Evolutionary conservation across 2,329 filamentous ascomycete species (phyloP), one percentile per base, ranked within the genome.

Genomic region (Penicillium sp.): DNA sequence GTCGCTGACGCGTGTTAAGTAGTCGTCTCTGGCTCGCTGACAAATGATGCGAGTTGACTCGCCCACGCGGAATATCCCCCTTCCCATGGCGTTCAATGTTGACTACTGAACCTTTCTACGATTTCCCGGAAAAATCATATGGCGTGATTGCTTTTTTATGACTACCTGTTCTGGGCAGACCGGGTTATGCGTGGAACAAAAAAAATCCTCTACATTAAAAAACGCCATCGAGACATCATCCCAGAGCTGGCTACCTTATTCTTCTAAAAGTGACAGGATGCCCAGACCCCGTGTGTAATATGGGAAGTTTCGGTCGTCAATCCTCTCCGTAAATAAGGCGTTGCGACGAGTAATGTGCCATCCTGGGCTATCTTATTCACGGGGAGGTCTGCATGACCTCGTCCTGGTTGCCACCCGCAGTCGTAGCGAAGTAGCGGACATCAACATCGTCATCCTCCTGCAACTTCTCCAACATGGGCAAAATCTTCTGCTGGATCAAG

Each of bases 361-460:
- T 49, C 51, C 50, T 38, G 18, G 23, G 42, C 24, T 49, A 39
- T 42, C 13, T 52, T 56, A 56, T 64, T 64, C 67, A 75, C 54
- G 72, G 77, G 58, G 77, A 80, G 58, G 77, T 83, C 66, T 79
- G 76, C 80, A 81, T 82, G 56, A 72, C 76, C 67, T 82, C 81
- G 54, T 76, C 75, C 59, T 76, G 67, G 65, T 70, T 76, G 53
- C 73, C 85, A 56, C 88, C 87, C 45, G 94, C 93, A 59, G 90
- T 95, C 57, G 91, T 95, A 59, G 94, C 94, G 76, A 96, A 99
- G 80, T 93, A 99, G 73, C 94, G 86, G 68, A 99, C 94, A 76
- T 99, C 94, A 64, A 97, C 93, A 76, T 99, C 94, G 62, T 95
- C 90, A 71, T 99, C 94, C 77, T 93, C 89, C 79, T 96, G 92